Evolutionary conservation across 371 early-diverging fungal species (phyloP).

Genomic region (Mortierella sp.): DNA sequence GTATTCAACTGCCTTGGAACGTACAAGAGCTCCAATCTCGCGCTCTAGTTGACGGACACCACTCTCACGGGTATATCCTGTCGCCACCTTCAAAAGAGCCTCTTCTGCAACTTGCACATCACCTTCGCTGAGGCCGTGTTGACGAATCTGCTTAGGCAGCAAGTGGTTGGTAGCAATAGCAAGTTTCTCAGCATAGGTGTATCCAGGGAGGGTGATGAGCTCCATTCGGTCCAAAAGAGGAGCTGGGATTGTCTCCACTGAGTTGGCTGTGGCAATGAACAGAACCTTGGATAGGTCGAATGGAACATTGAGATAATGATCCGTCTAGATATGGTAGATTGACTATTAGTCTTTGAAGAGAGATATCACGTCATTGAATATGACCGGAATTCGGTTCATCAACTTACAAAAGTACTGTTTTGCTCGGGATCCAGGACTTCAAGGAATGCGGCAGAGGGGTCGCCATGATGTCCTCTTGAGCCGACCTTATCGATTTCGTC

Average conservation of each 20-base stretch:
- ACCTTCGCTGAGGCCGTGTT: slow-evolving; percentile 69
- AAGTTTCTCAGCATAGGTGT: slow-evolving; percentile 86
- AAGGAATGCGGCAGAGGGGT: slow-evolving; percentile 86
- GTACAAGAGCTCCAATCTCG: slow-evolving; percentile 78
- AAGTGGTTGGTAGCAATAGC: slow-evolving; percentile 52
- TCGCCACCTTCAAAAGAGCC: slow-evolving; percentile 69
- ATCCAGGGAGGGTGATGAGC: slow-evolving; percentile 82
- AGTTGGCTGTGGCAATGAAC: slow-evolving; percentile 91
- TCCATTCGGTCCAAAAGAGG: slow-evolving; percentile 92
- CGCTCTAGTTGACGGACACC: slow-evolving; percentile 87
- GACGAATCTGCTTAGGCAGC: slow-evolving; percentile 74
- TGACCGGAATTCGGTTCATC: no score
- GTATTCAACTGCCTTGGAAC: slow-evolving; percentile 78
- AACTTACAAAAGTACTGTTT: slow-evolving; percentile 68
- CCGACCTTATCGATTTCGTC: slow-evolving; percentile 91
- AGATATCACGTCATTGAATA: no score
- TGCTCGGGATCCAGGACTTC: slow-evolving; percentile 93
- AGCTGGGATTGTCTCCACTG: slow-evolving; percentile 78
- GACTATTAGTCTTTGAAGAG: not conserved
- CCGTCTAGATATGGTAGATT: slow-evolving; percentile 54
- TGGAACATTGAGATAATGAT: slow-evolving; percentile 87
- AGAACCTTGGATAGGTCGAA: slow-evolving; percentile 87
- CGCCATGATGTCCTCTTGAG: slow-evolving; percentile 72
- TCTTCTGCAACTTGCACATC: slow-evolving; percentile 67
- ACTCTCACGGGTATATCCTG: slow-evolving; percentile 86